These are phyloP conservation scores for Podila minutissima DNA, from an alignment of 192 early-diverging fungal species.

Conservation along the genomic window DNA sequence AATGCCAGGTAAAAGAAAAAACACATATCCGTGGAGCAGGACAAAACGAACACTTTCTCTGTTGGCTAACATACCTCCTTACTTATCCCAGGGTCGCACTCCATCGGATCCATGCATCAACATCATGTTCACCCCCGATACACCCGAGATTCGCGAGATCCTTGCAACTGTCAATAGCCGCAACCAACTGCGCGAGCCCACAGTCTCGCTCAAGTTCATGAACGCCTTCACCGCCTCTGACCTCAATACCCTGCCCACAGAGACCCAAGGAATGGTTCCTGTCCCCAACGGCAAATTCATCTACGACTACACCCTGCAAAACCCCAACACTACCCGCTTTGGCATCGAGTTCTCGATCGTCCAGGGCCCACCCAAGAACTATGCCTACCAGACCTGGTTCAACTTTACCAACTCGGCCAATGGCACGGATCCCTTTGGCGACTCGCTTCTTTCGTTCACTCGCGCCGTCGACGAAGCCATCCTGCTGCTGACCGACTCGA, in stretches of 20 bases:
- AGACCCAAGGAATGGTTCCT: conserved; percentile 61
- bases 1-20: conserved; percentile 48
- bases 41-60: background rate
- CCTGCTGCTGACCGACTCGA: conserved; percentile 17
- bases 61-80: background rate
- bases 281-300: conserved; percentile 67
- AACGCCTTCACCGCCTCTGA: conserved; percentile 25
- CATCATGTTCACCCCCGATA: conserved; percentile 67
- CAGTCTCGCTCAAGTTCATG: conserved; percentile 25
- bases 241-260: conserved; percentile 26
- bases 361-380: conserved; percentile 57
- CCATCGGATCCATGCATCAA: conserved; percentile 63
- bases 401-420: conserved; percentile 70
- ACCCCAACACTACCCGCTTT: conserved; percentile 75
- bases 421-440: conserved; percentile 69
- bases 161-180: conserved; percentile 21
- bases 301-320: conserved; percentile 72
- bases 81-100: conserved; percentile 40
- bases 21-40: background rate
- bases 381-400: conserved; percentile 81
- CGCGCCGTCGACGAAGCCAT: conserved; percentile 80
- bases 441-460: conserved; percentile 65
- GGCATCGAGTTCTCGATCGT: conserved; percentile 61
- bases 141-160: conserved; percentile 36
- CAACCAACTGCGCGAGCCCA: conserved; percentile 31